A percentile compares a stretch with the other conserved stretches of the same genome.
Evolutionary conservation across 2,329 filamentous ascomycete species (phyloP).

Genomic region (Hymenoscyphus linearis): DNA sequence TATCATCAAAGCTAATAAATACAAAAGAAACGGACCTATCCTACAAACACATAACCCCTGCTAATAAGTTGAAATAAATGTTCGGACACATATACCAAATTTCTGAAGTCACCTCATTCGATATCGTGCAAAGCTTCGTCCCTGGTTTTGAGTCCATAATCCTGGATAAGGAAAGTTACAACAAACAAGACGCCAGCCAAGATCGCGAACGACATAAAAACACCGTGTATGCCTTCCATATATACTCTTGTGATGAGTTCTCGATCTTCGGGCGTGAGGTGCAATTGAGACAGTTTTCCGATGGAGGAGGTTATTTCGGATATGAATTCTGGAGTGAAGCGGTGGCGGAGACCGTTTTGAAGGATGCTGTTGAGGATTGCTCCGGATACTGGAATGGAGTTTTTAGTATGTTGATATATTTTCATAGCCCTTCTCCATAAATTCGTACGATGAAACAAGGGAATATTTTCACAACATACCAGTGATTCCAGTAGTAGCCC

Average conservation of each 20-base stretch:
- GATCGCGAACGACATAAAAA: slow-evolving; percentile 19
- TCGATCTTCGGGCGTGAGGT: background rate
- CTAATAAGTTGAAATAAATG: background rate
- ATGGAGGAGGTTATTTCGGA: slow-evolving; percentile 5
- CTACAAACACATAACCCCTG: background rate
- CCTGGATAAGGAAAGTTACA: background rate
- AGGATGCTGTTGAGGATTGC: slow-evolving; percentile 10
- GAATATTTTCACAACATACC: background rate
- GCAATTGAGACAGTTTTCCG: background rate
- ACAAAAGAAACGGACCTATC: background rate
- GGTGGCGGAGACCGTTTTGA: background rate
- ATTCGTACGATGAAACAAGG: background rate
- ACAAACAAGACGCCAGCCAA: background rate
- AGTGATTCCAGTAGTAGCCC: slow-evolving; percentile 21
- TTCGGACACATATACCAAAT: background rate
- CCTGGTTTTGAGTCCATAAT: background rate
- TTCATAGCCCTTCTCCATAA: background rate
- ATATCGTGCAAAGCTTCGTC: background rate
- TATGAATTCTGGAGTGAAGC: background rate
- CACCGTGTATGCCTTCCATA: slow-evolving; percentile 23
- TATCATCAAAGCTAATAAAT: background rate
- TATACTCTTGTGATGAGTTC: slow-evolving; percentile 20
- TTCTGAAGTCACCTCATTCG: background rate
- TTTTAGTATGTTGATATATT: too few relatives aligned
- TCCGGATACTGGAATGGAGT: background rate